Evolutionary conservation across 2,329 filamentous ascomycete genomes (phyloP).

Genomic region (Paecilomyces variotii): DNA sequence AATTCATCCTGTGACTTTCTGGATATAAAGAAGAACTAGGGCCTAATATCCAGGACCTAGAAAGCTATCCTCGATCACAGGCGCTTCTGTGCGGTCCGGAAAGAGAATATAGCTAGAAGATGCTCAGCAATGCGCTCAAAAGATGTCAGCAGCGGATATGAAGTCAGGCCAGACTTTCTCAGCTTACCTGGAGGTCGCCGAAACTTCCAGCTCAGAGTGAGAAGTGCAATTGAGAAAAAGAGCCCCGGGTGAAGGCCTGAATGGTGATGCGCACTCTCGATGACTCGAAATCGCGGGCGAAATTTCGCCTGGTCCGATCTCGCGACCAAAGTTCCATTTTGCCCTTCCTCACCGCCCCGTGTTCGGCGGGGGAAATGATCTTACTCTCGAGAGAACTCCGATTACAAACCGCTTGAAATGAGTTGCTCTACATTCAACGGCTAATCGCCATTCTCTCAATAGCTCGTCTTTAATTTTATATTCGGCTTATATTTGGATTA

Average conservation of each 20-base stretch:
- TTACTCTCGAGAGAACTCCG: neutral
- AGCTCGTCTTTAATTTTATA: neutral
- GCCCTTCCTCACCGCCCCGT: conserved; percentile 2
- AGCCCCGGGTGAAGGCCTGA: neutral
- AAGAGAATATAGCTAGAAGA: neutral
- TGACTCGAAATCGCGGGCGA: neutral
- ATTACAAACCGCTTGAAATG: neutral
- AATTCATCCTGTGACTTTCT: conserved; percentile 10
- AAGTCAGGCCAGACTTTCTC: neutral
- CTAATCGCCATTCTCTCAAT: neutral
- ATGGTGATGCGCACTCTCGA: neutral
- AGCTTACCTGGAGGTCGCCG: neutral
- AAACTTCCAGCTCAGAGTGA: neutral
- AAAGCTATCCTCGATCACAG: neutral
- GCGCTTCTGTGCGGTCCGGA: neutral
- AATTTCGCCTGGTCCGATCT: neutral
- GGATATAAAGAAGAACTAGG: conserved; percentile 1
- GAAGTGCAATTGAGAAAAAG: neutral
- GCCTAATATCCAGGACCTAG: neutral
- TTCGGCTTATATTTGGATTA: neutral
- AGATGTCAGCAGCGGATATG: neutral
- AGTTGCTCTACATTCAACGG: neutral
- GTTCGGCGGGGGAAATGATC: neutral
- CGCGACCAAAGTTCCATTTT: neutral
- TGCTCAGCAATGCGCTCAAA: neutral